These are phyloP conservation scores for Podaxis sp. DNA, from an alignment of 768 basidiomycete genomes.

Conservation along the genomic window DNA sequence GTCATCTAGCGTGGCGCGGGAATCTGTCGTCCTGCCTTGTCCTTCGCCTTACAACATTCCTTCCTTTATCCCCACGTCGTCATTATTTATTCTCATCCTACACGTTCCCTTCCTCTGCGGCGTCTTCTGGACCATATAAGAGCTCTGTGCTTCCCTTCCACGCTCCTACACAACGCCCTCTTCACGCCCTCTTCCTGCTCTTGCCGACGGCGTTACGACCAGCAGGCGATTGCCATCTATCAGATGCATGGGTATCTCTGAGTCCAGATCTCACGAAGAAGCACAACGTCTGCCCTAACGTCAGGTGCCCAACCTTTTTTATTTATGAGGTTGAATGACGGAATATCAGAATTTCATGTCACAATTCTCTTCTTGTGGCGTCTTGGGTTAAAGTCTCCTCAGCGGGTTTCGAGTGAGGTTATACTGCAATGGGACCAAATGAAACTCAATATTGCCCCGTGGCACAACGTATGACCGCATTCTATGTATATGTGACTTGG, in stretches of 20 bases:
- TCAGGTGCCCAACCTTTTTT: background rate
- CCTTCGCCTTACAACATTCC: background rate
- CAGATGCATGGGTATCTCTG: background rate
- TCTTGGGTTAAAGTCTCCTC: background rate
- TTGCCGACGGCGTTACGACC: background rate
- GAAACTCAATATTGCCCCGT: background rate
- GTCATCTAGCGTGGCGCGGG: slow-evolving; percentile 14
- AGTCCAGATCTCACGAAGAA: background rate
- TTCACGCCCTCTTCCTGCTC: background rate
- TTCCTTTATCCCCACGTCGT: background rate
- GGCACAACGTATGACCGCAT: background rate
- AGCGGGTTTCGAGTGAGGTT: background rate
- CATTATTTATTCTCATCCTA: background rate
- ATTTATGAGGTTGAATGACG: background rate
- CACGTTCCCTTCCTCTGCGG: background rate
- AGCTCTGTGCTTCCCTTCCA: background rate
- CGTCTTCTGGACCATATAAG: background rate
- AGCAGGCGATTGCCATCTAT: background rate
- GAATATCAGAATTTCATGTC: background rate
- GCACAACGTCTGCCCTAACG: background rate
- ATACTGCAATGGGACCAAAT: background rate
- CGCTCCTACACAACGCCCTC: background rate
- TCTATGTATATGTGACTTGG: no score
- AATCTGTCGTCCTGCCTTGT: background rate
- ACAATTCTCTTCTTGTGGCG: background rate